Evolutionary conservation across 2,329 filamentous ascomycete species (phyloP).

Genomic region (Bisporella sp.): DNA sequence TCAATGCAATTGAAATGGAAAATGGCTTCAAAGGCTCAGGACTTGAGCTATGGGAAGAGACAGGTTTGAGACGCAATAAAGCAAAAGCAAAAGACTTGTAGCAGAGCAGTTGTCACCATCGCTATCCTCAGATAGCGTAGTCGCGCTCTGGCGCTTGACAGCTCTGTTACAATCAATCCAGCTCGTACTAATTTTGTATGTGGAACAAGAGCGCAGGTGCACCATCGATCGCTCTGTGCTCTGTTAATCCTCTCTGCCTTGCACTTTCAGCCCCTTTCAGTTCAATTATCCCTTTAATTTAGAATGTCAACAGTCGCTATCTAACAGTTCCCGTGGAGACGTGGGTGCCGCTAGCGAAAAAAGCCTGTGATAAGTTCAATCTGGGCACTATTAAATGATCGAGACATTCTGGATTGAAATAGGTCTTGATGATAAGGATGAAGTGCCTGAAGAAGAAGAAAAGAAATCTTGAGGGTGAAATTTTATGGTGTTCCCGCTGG

Average conservation of each 20-base stretch:
- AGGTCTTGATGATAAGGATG: conserved; percentile 94
- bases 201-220: too few relatives aligned
- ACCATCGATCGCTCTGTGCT: not conserved
- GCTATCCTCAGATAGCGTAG: too few relatives aligned
- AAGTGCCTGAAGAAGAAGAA: conserved; percentile 55
- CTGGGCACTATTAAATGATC: conserved; percentile 93
- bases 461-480: conserved; percentile 17
- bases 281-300: not conserved
- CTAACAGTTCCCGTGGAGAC: conserved; percentile 80
- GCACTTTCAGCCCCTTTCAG: too few relatives aligned
- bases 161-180: too few relatives aligned
- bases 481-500: not conserved
- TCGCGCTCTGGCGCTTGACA: too few relatives aligned
- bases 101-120: too few relatives aligned
- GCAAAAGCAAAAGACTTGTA: too few relatives aligned
- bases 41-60: too few relatives aligned
- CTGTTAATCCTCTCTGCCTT: not conserved
- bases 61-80: too few relatives aligned
- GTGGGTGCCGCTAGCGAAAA: conserved; percentile 98
- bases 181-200: too few relatives aligned
- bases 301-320: conserved; percentile 86
- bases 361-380: conserved; percentile 68
- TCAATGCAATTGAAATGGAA: too few relatives aligned
- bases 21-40: too few relatives aligned
- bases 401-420: conserved; percentile 65